These are phyloP conservation scores for Oryza rufipogon DNA, from an alignment of 176 grass and related monocot species.

Conservation along the genomic window DNA sequence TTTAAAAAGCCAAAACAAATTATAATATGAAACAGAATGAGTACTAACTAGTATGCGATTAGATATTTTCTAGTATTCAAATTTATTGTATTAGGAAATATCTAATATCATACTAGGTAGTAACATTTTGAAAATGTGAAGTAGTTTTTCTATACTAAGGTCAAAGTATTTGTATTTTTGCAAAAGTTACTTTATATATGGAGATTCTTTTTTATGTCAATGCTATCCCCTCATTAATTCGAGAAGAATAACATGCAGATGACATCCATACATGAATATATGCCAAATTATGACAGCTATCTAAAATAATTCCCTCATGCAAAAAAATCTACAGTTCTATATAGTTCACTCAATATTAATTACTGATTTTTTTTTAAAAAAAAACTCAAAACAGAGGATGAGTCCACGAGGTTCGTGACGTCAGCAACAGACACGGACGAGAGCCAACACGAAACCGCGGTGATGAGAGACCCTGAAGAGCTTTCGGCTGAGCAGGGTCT, in stretches of 20 bases:
- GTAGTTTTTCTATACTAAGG: too few relatives aligned
- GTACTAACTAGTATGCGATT: too few relatives aligned
- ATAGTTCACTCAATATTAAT: not conserved
- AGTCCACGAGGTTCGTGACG: constrained; percentile 31
- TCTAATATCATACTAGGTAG: too few relatives aligned
- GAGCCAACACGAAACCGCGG: constrained; percentile 8
- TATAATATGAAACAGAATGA: too few relatives aligned
- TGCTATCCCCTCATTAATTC: not conserved
- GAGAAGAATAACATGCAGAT: not conserved
- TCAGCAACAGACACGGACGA: constrained; percentile 36
- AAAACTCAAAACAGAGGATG: constrained; percentile 52
- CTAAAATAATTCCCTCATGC: not conserved
- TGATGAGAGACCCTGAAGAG: constrained; percentile 23
- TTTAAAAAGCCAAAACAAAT: too few relatives aligned
- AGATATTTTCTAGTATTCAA: too few relatives aligned
- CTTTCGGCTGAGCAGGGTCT: constrained; percentile 19
- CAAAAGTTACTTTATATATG: too few relatives aligned
- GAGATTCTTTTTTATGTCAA: too few relatives aligned
- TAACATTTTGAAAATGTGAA: too few relatives aligned
- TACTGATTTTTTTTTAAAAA: not conserved
- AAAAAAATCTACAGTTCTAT: not conserved
- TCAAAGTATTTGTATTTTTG: too few relatives aligned
- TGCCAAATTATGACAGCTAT: not conserved
- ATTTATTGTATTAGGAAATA: too few relatives aligned
- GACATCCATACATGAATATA: not conserved